phyloP scores from a whole-genome alignment of 768 basidiomycete species.

The Amanita jacksonii region DNA sequence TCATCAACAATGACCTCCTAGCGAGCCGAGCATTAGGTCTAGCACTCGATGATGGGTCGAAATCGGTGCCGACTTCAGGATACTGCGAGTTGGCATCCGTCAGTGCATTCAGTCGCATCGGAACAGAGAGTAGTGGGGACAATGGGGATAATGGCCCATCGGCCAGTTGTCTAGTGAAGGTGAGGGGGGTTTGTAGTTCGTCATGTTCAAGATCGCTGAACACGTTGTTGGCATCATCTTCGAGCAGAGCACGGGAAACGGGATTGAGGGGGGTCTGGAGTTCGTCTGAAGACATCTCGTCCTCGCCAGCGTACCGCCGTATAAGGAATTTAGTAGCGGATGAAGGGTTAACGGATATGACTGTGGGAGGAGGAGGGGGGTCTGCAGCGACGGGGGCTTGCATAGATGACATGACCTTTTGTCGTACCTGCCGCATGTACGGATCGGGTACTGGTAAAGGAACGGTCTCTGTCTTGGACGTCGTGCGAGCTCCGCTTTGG shows the following conservation, averaged over 20 bases:
- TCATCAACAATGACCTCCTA: conserved; percentile 1
- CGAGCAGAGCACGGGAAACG: conserved; percentile 5
- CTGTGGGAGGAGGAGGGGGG: not conserved
- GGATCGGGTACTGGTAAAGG: conserved; percentile 8
- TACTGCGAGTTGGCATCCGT: not conserved
- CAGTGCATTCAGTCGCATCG: not conserved
- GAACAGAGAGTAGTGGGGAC: conserved; percentile 3
- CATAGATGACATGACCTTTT: not conserved
- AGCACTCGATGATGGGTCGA: not conserved
- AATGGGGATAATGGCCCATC: conserved; percentile 10
- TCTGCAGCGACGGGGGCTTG: not conserved
- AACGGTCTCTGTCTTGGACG: not conserved
- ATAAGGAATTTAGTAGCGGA: conserved; percentile 3
- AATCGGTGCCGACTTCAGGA: not conserved
- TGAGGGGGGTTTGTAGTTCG: conserved; percentile 8
- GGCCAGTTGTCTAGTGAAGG: not conserved
- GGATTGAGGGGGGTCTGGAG: conserved; percentile 11
- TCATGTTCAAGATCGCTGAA: conserved; percentile 10
- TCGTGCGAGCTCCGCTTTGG: not conserved
- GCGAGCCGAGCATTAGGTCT: not conserved
- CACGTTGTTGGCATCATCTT: conserved; percentile 9
- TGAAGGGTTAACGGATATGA: not conserved
- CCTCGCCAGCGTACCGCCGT: not conserved
- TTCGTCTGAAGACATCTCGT: conserved; percentile 6
- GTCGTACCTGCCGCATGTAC: not conserved